Base-by-base conservation (phyloP, 1,284 basidiomycete species). In the Sutorius eximius region DNA sequence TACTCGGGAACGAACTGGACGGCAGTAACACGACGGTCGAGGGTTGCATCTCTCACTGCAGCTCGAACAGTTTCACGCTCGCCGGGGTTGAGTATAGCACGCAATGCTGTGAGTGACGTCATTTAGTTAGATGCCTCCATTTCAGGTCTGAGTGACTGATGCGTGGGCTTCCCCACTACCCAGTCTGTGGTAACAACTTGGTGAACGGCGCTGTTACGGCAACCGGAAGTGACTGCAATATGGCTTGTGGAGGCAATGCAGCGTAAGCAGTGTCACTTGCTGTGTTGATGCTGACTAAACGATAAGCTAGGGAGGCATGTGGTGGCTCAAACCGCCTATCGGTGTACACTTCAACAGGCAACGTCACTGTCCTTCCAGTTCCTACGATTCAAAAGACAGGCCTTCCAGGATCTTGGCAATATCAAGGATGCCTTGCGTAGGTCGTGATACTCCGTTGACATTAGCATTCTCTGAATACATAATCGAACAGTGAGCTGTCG, bases 251-350 rank as follows among this genome's bases (percentile, higher is more conserved):
- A 29, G 88, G 85, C 12, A 83, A 82, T 58, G 40, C 81, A n/a
- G 75, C 78, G 86, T 87, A 59, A 62, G 82, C 71, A 13, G 24
- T 54, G 9, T 2, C 11, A 20, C 10, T 22, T 13, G 8, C 20
- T 27, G 6, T 27, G 24, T 13, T 3, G 18, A 27, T 40, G 3
- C 1, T 13, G 6, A 20, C 12, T 18, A 5, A 11, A 29, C 36
- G 8, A n/a, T 20, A 5, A 1, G 9, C 11, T 27, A 88, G 84
- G 24, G 77, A 88, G 68, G 81, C 81, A 42, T 90, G 88, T 59
- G 89, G 89, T 61, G 87, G 82, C 12, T 78, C 82, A 2, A 84
- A 83, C 62, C 78, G 82, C n/a, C 66, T 91, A 41, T 88, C 86
- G 0, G 80, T 89, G 10, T 91, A 91, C 61, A 77, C 82, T 0